Evolutionary conservation across 495 filamentous ascomycete species (phyloP), one percentile per base, ranked within the genome.

Genomic region (Lophiotrema nucula): DNA sequence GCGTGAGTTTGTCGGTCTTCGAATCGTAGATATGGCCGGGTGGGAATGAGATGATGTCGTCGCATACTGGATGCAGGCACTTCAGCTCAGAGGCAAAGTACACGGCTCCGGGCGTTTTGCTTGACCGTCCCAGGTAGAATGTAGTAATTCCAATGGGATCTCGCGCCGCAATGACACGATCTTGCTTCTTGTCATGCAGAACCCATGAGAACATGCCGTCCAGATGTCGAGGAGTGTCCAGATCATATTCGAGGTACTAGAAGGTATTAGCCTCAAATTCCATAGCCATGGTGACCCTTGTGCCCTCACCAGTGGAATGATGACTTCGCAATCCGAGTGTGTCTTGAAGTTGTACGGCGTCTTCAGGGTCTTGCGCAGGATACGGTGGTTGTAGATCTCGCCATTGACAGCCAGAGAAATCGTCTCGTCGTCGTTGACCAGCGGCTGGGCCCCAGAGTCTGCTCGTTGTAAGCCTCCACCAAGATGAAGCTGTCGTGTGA

Each of bases 131-230:
- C 67, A 95, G 87, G 78, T 97, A 98, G 72, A 98, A 91, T 64
- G 88, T 96, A 48, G 92, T 97, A 73, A 98, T 87, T 73, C 93
- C 93, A 61, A 98, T 96, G 38, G 93, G 93, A 72, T 98, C 93
- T 68, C 93, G 84, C 37, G 93, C 95, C 24, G 93, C 95, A 62
- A 98, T 83, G 27, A 88, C 89, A 48, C 95, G 86, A 76, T 98
- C 88, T 68, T 86, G 82, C 46, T 80, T 86, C 77, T 92, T 93
- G 79, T 98, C 93, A 76, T 95, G 97, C 24, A 98, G 81, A 39
- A 97, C 91, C 78, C 92, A 98, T 11, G 92, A 96, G 83, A 98
- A 98, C 95, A 98, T 98, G 74, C 93, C 93, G 72, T 98, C 93
- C 59, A 98, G 85, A 73, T 90, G 76, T 76, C 95, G 95, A 60